phyloP scores from a whole-genome alignment of 768 basidiomycete genomes.

The Kwoniella mangroviensis region DNA sequence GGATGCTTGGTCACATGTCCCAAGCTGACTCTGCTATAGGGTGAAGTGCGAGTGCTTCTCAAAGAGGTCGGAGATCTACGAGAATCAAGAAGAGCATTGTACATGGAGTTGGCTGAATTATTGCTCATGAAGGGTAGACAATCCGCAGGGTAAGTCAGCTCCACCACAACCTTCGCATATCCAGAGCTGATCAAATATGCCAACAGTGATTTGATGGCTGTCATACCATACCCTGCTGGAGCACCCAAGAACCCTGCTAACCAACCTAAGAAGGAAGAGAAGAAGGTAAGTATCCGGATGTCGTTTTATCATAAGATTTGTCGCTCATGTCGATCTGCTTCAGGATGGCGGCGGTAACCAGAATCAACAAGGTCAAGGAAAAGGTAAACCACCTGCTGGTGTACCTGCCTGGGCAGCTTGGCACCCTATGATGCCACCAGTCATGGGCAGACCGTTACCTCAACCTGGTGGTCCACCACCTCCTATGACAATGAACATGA shows the following conservation, averaged over 20 bases:
- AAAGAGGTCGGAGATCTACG: constrained; percentile 56
- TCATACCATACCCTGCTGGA: constrained; percentile 48
- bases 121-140: constrained; percentile 56
- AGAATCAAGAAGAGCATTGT: constrained; percentile 54
- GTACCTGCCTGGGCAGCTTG: constrained; percentile 45
- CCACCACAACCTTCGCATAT: background rate
- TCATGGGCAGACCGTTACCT: constrained; percentile 38
- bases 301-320: background rate
- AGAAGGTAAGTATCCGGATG: constrained; percentile 31
- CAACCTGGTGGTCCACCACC: constrained; percentile 36
- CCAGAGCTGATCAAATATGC: background rate
- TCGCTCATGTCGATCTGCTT: background rate
- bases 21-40: constrained; percentile 30
- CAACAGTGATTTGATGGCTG: constrained; percentile 50
- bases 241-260: constrained; percentile 37
- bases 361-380: constrained; percentile 15
- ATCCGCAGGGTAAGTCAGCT: constrained; percentile 49
- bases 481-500: constrained; percentile 31
- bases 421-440: constrained; percentile 34
- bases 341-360: constrained; percentile 11
- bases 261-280: constrained; percentile 29
- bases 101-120: constrained; percentile 57
- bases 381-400: constrained; percentile 34
- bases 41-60: constrained; percentile 53
- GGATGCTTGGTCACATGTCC: background rate